Base-by-base conservation (phyloP, 495 filamentous ascomycete species). In the Melanomma pulvis-pyrius region DNA sequence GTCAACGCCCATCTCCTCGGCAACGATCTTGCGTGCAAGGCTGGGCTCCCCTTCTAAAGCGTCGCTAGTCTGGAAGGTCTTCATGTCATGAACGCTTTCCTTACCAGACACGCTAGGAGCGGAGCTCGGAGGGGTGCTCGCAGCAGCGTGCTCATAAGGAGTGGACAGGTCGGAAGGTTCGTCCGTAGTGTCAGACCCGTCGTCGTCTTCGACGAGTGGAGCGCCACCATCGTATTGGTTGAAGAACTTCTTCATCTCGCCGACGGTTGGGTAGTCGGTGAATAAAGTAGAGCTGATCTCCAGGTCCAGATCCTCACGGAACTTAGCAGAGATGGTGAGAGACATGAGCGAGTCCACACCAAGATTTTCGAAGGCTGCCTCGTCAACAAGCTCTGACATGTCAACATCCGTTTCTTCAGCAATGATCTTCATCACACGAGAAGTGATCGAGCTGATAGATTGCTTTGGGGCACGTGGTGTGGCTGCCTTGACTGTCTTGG, bases 181-280 rank as follows among this genome's bases (percentile, higher is more conserved):
- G 15, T 71, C 68, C 29, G 77, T 73, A 41, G 74, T 75, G 48
- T 74, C 74, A 44, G 71, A 74, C 30, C 69, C 71, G 15, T 69
- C 72, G 12, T 67, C 65, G 15, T 69, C 71, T 21, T 68, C 70
- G 28, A 61, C 71, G 28, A 68, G 48, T 8, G 73, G 72, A 59
- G 73, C 72, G 28, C 64, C 77, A 52, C 74, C 76, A 52, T 78
- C 77, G 55, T 78, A 75, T 57, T 78, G 73, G 26, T 70, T 56
- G 62, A 79, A 79, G 74, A 75, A 79, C 57, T 78, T 78, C 75
- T 79, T 79, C 77, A 79, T 78, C 39, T 73, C 77, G 19, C 77
- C 77, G 58, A 79, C 74, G 29, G 77, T 77, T 1, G 76, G 73
- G 57, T 74, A 76, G 59, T 80, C 79, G 2, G 74, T 76, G 71